Conservation (phyloP, 2,329 filamentous ascomycete species). For the Cladosporium sp. region DNA sequence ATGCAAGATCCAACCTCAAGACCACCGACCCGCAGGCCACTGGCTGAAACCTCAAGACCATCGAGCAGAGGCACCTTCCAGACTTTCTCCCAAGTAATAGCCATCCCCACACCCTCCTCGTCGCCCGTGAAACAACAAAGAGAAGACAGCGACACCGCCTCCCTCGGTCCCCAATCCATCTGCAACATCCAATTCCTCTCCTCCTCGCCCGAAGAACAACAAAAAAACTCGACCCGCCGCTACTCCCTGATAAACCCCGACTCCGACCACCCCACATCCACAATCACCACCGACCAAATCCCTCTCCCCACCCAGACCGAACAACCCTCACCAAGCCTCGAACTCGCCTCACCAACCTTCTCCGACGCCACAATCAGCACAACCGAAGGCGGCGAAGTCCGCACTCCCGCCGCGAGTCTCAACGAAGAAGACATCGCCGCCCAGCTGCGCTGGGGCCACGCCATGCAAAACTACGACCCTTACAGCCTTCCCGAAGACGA, state of each 20-base stretch:
- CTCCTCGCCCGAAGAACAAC: constrained; percentile 12
- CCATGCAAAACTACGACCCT: constrained; percentile 1
- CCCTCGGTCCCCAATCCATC: constrained; percentile 7
- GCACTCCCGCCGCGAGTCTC: constrained; percentile 16
- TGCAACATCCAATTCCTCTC: constrained; percentile 10
- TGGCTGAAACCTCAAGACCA: not conserved
- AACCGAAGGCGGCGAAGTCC: constrained; percentile 20
- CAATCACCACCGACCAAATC: constrained; percentile 8
- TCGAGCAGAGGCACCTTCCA: not conserved
- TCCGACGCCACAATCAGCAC: constrained; percentile 30
- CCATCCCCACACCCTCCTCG: not conserved
- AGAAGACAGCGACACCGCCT: constrained; percentile 3
- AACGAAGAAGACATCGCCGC: constrained; percentile 1
- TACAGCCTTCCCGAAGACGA: not conserved
- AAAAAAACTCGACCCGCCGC: constrained; percentile 17
- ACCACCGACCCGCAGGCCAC: constrained; percentile 5
- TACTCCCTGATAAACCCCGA: constrained; percentile 17
- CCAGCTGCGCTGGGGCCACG: constrained; percentile 2
- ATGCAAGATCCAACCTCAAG: not conserved
- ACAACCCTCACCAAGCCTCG: constrained; percentile 15
- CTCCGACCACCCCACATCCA: constrained; percentile 14
- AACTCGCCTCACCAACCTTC: constrained; percentile 30
- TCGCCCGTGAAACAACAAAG: not conserved
- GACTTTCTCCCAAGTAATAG: constrained; percentile 6
- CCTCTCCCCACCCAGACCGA: constrained; percentile 9